Conservation (phyloP, 2,329 filamentous ascomycete species). For the Teratosphaeria gauchensis region DNA sequence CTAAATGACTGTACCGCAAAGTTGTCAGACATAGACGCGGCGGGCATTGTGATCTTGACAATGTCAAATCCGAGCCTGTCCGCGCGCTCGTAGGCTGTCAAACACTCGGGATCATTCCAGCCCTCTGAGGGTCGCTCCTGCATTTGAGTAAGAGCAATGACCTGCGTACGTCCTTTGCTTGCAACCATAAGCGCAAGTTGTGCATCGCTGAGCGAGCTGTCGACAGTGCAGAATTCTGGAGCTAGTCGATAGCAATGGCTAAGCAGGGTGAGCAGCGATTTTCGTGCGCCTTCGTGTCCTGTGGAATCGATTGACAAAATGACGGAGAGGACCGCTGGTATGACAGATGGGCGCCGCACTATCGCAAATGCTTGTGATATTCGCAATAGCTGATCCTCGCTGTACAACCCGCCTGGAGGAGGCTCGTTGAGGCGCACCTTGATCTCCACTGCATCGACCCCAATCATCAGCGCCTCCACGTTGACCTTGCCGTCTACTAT, state of each 20-base stretch:
- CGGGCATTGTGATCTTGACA: slow-evolving; percentile 51
- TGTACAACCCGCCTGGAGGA: not conserved
- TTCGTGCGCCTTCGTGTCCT: not conserved
- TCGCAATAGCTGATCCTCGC: slow-evolving; percentile 18
- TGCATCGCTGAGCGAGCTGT: slow-evolving; percentile 47
- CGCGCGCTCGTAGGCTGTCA: slow-evolving; percentile 50
- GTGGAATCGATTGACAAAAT: slow-evolving; percentile 24
- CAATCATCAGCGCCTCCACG: slow-evolving; percentile 56
- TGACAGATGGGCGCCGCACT: slow-evolving; percentile 53
- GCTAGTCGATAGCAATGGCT: slow-evolving; percentile 48
- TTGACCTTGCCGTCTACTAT: slow-evolving; percentile 47
- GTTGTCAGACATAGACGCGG: slow-evolving; percentile 51
- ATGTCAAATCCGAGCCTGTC: slow-evolving; percentile 50
- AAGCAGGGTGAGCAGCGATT: not conserved
- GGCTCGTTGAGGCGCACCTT: not conserved
- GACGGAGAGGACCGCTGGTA: slow-evolving; percentile 36
- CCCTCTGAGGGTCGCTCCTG: slow-evolving; percentile 32
- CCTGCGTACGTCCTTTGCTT: slow-evolving; percentile 46
- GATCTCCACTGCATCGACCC: slow-evolving; percentile 58
- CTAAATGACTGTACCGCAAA: slow-evolving; percentile 50
- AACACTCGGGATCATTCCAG: slow-evolving; percentile 50
- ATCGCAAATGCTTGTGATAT: slow-evolving; percentile 44
- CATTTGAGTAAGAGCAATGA: slow-evolving; percentile 50
- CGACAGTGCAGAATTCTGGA: slow-evolving; percentile 51
- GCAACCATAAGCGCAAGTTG: slow-evolving; percentile 43